Conservation (phyloP, 345 rosid species). For the Lenwebbia sp. region DNA sequence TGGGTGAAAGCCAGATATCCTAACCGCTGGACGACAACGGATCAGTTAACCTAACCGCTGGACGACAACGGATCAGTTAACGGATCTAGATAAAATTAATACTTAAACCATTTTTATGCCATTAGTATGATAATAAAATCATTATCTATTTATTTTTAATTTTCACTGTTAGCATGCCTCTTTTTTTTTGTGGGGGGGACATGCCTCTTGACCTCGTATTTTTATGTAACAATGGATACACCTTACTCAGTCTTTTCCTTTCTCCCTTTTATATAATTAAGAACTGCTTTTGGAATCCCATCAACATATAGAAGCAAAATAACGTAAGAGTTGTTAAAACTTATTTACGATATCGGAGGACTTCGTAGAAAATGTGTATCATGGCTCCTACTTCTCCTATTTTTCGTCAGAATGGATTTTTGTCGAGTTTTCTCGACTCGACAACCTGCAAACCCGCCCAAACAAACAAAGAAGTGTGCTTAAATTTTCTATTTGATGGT, state of each 20-base stretch:
- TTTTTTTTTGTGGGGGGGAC: too few relatives aligned
- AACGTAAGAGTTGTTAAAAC: not conserved
- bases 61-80: constrained; percentile 50
- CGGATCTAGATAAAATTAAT: fast-evolving
- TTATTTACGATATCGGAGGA: fast-evolving
- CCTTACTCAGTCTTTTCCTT: too few relatives aligned
- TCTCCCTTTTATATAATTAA: too few relatives aligned
- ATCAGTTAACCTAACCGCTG: constrained; percentile 99
- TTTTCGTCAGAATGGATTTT: not conserved
- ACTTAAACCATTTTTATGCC: fast-evolving
- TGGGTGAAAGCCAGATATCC: constrained; percentile 97
- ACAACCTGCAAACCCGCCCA: not conserved
- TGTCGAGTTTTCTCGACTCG: not conserved
- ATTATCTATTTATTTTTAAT: not conserved
- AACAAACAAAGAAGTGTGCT: not conserved
- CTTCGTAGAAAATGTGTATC: not conserved
- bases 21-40: constrained; percentile 98
- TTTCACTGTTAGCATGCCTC: too few relatives aligned
- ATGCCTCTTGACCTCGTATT: not conserved
- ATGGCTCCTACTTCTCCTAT: not conserved
- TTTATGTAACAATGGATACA: not conserved
- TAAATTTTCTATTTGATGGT: not conserved
- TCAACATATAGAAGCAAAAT: not conserved
- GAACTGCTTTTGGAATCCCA: not conserved
- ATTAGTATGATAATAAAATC: not conserved